Base-by-base conservation (phyloP, 2,329 filamentous ascomycete genomes). In the Epichloe amarillans region DNA sequence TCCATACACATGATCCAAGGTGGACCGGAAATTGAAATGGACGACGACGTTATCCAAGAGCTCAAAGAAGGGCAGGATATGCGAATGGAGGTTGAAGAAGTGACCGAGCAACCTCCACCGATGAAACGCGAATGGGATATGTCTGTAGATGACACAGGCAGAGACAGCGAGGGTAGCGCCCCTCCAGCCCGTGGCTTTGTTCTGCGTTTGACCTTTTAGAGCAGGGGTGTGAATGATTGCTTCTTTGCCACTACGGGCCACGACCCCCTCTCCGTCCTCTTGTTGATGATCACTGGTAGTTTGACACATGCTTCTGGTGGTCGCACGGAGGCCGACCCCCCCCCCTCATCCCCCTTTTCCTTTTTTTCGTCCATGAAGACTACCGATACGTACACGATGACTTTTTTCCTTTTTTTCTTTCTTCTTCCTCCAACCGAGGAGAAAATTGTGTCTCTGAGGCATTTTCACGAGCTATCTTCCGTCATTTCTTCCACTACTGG, bases 51-150 rank as follows among this genome's bases (percentile, higher is more conserved):
- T 46, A 80, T 97, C 35, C 78, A 79, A 43, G 85, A 91, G 64
- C 73, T 97, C 49, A 79, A 82, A 2, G 93, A 98, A 69, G 90
- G 89, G 35, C 88, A 97, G 66, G 91, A 95, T 61, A 93, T 97
- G 84, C 79, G 83, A 52, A 75, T 86, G 52, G 83, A 93, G 58
- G 73, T 86, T 41, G 63, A 65, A 17, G 73, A 78, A 57, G 60
- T 71, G n/a, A 58, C 64, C 4, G 67, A 70, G 33, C 59, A 60
- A 33, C 46, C 58, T 23, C 38, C 51, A 10, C 43, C 42, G 26
- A 58, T 70, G 39, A 81, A 82, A 60, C 66, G 71, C 37, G 79
- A 82, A 56, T 82, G 78, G 78, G 78, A 82, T 50, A 82, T 82
- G 77, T 69, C 72, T 2, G 62, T 82, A 30, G 79, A 82, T 51